Base-by-base conservation (phyloP, 768 basidiomycete genomes). In the Rhodosporidiobolus sp. region DNA sequence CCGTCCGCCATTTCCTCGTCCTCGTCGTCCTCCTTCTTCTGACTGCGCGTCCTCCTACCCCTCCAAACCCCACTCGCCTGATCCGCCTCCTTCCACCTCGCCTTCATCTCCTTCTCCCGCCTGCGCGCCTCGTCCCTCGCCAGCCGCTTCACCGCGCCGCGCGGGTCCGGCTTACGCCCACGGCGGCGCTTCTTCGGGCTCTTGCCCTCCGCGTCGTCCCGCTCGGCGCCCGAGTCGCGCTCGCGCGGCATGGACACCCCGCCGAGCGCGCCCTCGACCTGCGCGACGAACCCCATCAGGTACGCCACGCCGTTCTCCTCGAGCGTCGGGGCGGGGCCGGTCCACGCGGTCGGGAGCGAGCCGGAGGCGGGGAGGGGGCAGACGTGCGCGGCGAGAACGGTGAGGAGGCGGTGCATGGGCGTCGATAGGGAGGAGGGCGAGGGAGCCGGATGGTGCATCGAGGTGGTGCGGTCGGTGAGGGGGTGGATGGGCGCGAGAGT, bases 241-340 rank as follows among this genome's bases (percentile, higher is more conserved):
- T 9, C 19, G 24, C 57, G 8, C 28, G 26, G 32, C 6, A 50
- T 48, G 46, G 24, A 11, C 12, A 49, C 34, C 34, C 53, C 28
- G 32, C 1, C 1, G 65, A 63, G 49, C 32, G 50, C 38, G 4
- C 49, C 26, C 32, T 73, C 72, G 34, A 73, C n/a, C 24, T 54
- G 48, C 2, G 45, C 48, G 32, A 73, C 30, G 30, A 65, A 48
- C 12, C 46, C 46, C 6, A 53, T 19, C 24, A 73, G 49, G 19
- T 56, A 35, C 20, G 35, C 24, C 16, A 50, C n/a, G 5, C 56
- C 43, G 11, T 17, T 34, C 22, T n/a, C 1, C 0, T 16, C 24
- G 49, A 58, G 30, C 1, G 55, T 22, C 26, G 63, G 57, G 1
- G 56, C 56, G 1, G 69, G 1, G 22, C 69, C 57, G 43, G 43